Conservation (phyloP, 495 filamentous ascomycete genomes). For the Cetradonia linearis region DNA sequence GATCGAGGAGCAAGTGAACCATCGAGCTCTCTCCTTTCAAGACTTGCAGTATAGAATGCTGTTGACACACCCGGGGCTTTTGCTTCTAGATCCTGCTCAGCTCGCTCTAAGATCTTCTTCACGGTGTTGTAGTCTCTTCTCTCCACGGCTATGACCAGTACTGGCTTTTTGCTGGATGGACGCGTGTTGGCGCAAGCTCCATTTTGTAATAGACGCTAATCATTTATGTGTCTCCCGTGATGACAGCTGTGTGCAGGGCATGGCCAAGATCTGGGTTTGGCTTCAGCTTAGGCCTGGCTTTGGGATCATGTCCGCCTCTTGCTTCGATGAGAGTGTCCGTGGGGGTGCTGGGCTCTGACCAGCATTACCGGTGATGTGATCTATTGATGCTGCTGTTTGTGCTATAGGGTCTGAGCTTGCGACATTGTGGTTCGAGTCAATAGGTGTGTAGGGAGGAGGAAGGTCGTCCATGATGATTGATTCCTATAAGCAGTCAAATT, state of each 20-base stretch:
- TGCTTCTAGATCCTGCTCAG: slow-evolving; percentile 16
- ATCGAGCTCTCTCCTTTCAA: slow-evolving; percentile 1
- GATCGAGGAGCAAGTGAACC: slow-evolving; percentile 12
- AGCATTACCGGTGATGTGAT: neutral
- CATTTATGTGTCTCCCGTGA: slow-evolving; percentile 10
- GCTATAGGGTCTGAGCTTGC: neutral
- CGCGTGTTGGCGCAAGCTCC: slow-evolving; percentile 15
- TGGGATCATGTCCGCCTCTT: neutral
- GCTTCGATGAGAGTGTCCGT: neutral
- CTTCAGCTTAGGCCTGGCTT: neutral
- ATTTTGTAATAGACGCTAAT: slow-evolving; percentile 12
- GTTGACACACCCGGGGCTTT: slow-evolving; percentile 11
- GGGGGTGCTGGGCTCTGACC: neutral
- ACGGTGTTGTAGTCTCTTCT: slow-evolving; percentile 11
- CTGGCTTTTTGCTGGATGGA: slow-evolving; percentile 15
- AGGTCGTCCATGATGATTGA: slow-evolving; percentile 9
- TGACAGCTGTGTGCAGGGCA: slow-evolving; percentile 18
- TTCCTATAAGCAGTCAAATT: neutral
- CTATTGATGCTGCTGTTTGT: neutral
- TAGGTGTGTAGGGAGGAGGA: slow-evolving; percentile 15
- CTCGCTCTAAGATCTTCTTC: slow-evolving; percentile 16
- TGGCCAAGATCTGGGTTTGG: slow-evolving; percentile 8
- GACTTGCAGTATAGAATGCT: slow-evolving; percentile 18
- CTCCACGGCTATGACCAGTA: slow-evolving; percentile 16
- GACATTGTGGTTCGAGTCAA: neutral